Base-by-base conservation (phyloP, 495 filamentous ascomycete species). In the Penicillium roqueforti region DNA sequence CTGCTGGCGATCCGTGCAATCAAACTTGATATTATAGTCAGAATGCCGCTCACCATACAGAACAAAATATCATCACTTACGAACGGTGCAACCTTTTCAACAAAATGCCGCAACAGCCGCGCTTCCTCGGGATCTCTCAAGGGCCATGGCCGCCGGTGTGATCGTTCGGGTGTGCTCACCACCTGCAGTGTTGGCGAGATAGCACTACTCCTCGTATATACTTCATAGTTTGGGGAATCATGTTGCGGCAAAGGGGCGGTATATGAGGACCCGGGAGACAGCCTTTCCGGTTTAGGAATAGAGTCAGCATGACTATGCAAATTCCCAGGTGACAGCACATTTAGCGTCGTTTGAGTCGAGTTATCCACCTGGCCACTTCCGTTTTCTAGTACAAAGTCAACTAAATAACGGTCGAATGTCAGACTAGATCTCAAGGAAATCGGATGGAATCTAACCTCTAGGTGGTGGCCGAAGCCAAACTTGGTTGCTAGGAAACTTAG, bases 1-100 rank as follows among this genome's bases (percentile, higher is more conserved):
- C 46, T 72, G 73, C 36, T 65, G 67, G 8, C 75, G 73, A 58
- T 84, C 81, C 47, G 81, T 84, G 16, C 83, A 68, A 55, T 85
- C 82, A 40, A 83, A 72, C 80, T 83, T 38, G 22, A n/a, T 18
- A 29, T 31, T 8, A 20, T n/a, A 28, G 18, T 50, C 13, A 50
- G 34, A 16, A 0, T 28, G 2, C 3, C 0, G 6, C 11, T 6
- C 9, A 29, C 19, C 8, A 39, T 4, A 3, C 31, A 25, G 2
- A 39, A 18, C 2, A 48, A 9, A 25, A 13, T 26, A 19, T 20
- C 6, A 13, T 28, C 1, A 38, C 63, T 61, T 44, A 66, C 60
- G 54, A 66, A 66, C 25, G 53, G 38, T n/a, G 63, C 46, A 16
- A 59, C 56, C 23, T 48, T 59, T 11, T 66, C 55, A 20, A 63